A percentile compares a stretch with the other conserved stretches of the same genome.
These are phyloP conservation scores for Hyaloscypha bicolor DNA, from an alignment of 495 filamentous ascomycete species.

Conservation along the genomic window DNA sequence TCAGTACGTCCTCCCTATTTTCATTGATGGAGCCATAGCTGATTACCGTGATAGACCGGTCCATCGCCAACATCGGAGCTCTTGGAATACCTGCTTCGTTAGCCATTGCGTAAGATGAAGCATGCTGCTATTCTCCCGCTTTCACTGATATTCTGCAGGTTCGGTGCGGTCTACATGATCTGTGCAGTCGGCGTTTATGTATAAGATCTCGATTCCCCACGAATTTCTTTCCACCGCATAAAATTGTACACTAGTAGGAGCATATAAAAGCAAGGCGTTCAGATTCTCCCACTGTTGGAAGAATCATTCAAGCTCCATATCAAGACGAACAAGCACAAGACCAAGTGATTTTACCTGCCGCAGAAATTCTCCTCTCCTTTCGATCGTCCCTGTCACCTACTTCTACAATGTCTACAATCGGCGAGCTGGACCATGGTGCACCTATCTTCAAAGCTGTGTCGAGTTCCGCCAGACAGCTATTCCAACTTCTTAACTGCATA, in stretches of 20 bases:
- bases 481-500: conserved; percentile 85
- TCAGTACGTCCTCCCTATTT: conserved; percentile 64
- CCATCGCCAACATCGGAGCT: conserved; percentile 73
- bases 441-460: conserved; percentile 83
- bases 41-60: conserved; percentile 66
- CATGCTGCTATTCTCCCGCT: neutral
- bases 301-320: neutral
- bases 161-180: conserved; percentile 97
- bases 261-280: conserved; percentile 32
- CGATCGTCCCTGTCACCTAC: neutral
- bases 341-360: conserved; percentile 21
- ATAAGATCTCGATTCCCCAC: conserved; percentile 51
- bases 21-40: neutral
- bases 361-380: conserved; percentile 3
- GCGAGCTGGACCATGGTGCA: conserved; percentile 32
- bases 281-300: neutral
- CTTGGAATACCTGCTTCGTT: conserved; percentile 86
- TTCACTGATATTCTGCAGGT: conserved; percentile 51
- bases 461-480: conserved; percentile 83
- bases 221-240: conserved; percentile 26
- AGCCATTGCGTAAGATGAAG: conserved; percentile 75
- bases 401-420: conserved; percentile 27
- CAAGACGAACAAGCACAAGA: conserved; percentile 14
- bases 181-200: conserved; percentile 99
- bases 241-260: conserved; percentile 31